Percentiles rank a stretch among this genome's conserved stretches.
phyloP scores from a whole-genome alignment of 305 asterid genomes.

The Nicotiana rustica region DNA sequence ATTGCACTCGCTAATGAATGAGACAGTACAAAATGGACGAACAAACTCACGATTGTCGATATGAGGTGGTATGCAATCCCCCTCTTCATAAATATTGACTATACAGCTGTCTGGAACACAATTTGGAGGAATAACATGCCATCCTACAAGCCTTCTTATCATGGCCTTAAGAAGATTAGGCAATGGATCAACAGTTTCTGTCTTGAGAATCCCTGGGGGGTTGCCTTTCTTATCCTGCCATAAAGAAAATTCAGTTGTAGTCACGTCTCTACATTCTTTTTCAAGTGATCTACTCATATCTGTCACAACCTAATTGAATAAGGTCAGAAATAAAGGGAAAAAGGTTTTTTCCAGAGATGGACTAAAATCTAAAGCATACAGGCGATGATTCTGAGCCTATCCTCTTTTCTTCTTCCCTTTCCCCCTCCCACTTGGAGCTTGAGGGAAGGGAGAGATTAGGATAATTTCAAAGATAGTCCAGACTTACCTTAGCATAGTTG shows the following conservation, averaged over 20 bases:
- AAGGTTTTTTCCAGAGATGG: not conserved
- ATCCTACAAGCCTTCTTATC: slow-evolving; percentile 77
- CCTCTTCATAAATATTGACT: slow-evolving; percentile 86
- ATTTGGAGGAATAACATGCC: slow-evolving; percentile 90
- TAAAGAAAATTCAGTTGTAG: not conserved
- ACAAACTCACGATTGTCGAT: slow-evolving; percentile 88
- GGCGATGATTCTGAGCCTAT: slow-evolving; percentile 5
- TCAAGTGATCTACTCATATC: not conserved
- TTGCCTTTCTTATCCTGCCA: slow-evolving; percentile 84
- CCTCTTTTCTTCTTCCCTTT: not conserved
- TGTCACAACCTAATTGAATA: not conserved
- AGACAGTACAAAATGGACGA: slow-evolving; percentile 89
- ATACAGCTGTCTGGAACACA: slow-evolving; percentile 96
- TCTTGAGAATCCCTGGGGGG: slow-evolving; percentile 81
- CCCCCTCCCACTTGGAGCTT: not conserved
- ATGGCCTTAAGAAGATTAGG: slow-evolving; percentile 74
- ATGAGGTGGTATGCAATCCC: slow-evolving; percentile 97
- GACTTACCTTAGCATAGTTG: slow-evolving; percentile 75
- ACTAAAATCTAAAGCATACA: slow-evolving; percentile 24
- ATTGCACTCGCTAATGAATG: slow-evolving; percentile 87
- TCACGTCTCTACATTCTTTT: not conserved
- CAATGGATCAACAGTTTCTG: slow-evolving; percentile 75
- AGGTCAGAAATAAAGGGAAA: not conserved
- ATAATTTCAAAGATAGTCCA: slow-evolving; percentile 26
- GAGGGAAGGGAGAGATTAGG: not conserved